Percentiles rank a stretch among this genome's conserved stretches.
phyloP scores from a whole-genome alignment of 176 grass and related monocot species.

The barley (Hordeum vulgare) region DNA sequence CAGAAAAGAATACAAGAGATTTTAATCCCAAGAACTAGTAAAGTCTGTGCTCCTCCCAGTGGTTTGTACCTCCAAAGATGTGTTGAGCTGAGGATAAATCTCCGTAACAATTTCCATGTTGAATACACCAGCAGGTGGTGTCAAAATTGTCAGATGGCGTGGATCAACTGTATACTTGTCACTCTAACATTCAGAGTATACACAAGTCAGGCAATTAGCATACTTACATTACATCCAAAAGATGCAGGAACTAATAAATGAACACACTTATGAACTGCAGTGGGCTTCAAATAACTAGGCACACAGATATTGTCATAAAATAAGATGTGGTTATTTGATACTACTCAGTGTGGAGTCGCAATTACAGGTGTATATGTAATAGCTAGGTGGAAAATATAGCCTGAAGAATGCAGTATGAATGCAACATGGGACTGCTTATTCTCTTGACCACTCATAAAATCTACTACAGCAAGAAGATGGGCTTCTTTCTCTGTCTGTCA shows the following conservation, averaged over 20 bases:
- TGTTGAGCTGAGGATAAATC: conserved; percentile 91
- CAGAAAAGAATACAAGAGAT: background rate
- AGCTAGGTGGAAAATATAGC: background rate
- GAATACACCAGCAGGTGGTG: conserved; percentile 57
- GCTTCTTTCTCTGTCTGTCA: background rate
- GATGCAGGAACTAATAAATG: background rate
- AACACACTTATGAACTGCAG: background rate
- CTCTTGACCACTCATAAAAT: background rate
- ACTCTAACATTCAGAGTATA: conserved; percentile 41
- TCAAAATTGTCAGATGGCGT: conserved; percentile 58
- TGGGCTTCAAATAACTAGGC: background rate
- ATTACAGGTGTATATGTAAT: background rate
- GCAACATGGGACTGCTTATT: background rate
- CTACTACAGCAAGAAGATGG: background rate
- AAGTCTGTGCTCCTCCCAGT: background rate
- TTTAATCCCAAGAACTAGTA: background rate
- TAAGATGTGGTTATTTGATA: background rate
- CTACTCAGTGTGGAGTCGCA: background rate
- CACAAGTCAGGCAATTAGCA: conserved; percentile 22
- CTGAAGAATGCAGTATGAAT: background rate
- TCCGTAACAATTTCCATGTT: conserved; percentile 87
- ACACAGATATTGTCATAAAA: conserved; percentile 2
- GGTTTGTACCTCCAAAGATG: conserved; percentile 95
- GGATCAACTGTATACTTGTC: conserved; percentile 62
- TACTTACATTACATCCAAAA: background rate